Conservation (phyloP, 345 rosid genomes). For the Luvunga scandens region DNA sequence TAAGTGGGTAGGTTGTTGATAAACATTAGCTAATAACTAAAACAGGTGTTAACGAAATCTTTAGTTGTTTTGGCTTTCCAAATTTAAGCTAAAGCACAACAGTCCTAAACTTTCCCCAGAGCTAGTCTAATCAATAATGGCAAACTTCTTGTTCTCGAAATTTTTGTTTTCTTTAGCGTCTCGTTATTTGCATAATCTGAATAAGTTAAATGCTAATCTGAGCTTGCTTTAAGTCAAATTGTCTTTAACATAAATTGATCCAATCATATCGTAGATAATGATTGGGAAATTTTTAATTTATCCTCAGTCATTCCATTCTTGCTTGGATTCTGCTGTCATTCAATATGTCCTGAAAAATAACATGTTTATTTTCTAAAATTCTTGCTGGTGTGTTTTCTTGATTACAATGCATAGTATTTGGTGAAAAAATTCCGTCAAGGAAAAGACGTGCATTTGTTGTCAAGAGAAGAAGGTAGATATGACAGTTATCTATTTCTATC, state of each 20-base stretch:
- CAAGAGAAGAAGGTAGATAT: constrained; percentile 20
- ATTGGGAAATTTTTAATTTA: neutral
- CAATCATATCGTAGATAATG: neutral
- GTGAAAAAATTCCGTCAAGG: neutral
- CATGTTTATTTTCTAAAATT: neutral
- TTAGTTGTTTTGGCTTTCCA: neutral
- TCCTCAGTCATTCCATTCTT: neutral
- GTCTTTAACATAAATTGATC: neutral
- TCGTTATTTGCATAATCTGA: too few relatives aligned
- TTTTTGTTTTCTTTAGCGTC: too few relatives aligned
- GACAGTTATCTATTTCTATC: constrained; percentile 30
- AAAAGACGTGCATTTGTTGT: neutral
- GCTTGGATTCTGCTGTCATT: neutral
- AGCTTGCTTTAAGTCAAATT: neutral
- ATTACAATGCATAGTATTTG: constrained; percentile 15
- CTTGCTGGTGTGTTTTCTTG: neutral
- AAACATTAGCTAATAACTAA: too few relatives aligned
- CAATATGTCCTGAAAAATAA: neutral
- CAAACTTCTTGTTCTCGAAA: too few relatives aligned
- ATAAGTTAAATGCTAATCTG: neutral
- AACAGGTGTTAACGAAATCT: neutral
- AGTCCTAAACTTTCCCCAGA: too few relatives aligned
- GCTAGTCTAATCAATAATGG: too few relatives aligned
- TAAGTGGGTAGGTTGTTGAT: too few relatives aligned
- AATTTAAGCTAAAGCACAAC: neutral